Evolutionary conservation across 768 basidiomycete genomes (phyloP).

Genomic region (Leccinum disarticulatum): DNA sequence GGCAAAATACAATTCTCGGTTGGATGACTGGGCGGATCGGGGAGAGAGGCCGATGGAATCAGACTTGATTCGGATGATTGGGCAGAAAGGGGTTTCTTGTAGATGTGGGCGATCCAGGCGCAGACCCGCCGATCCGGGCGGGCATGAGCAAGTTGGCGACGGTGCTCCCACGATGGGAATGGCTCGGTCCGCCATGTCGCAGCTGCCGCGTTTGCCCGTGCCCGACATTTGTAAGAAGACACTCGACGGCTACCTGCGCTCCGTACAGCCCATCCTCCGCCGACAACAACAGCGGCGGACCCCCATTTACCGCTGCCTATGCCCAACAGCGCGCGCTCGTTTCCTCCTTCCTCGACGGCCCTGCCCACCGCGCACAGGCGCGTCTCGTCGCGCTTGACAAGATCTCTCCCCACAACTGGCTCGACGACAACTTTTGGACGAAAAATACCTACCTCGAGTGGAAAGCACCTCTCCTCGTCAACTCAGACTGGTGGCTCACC

Average conservation of each 20-base stretch:
- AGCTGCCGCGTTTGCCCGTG: constrained; percentile 67
- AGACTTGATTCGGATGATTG: constrained; percentile 5
- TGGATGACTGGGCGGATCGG: constrained; percentile 24
- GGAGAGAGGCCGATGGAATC: constrained; percentile 33
- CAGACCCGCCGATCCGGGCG: too few species aligned
- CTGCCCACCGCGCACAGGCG: constrained; percentile 19
- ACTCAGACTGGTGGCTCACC: constrained; percentile 97
- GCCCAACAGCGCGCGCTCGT: constrained; percentile 23
- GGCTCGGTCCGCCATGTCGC: too few species aligned
- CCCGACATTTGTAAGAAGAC: constrained; percentile 76
- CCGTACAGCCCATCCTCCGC: too few species aligned
- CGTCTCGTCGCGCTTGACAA: constrained; percentile 67
- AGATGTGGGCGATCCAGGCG: too few species aligned
- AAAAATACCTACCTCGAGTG: constrained; percentile 81
- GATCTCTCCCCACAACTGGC: constrained; percentile 86
- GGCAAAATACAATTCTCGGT: constrained; percentile 13
- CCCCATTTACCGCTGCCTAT: constrained; percentile 39
- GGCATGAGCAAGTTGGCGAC: too few species aligned
- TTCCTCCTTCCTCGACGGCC: constrained; percentile 13
- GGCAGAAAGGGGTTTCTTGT: too few species aligned
- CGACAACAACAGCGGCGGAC: constrained; percentile 59
- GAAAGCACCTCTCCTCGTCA: constrained; percentile 79
- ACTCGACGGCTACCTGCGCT: too few species aligned
- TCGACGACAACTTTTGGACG: constrained; percentile 91
- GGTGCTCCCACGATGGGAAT: too few species aligned